Base-by-base conservation (phyloP, 2,329 filamentous ascomycete genomes). In the Coleophoma crateriformis region DNA sequence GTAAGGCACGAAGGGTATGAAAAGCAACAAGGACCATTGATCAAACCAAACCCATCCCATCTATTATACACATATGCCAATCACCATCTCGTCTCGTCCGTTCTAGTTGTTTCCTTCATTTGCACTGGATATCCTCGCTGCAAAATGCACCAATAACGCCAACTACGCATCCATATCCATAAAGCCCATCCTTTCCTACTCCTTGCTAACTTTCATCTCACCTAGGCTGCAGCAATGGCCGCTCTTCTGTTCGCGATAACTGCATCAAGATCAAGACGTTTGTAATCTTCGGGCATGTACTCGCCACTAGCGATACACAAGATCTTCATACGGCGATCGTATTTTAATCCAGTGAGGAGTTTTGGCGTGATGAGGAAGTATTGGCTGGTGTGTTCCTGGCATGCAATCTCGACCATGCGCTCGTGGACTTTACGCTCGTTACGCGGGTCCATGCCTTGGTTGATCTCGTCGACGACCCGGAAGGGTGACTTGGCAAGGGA, bases 351-450 rank as follows among this genome's bases (percentile, higher is more conserved):
- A 5, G 84, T 87, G 52, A 99, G 81, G 53, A 99, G 76, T 72
- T 99, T 99, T 4, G 94, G 94, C 40, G 94, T 99, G 71, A 99
- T 95, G 55, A 99, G 82, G 73, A 99, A 99, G 71, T 99, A 99
- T 71, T 87, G 84, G 58, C 76, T 79, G n/a, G 82, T 83, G 66
- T 87, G 82, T 67, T 90, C 85, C 57, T 82, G 81, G 68, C 94
- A 97, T 40, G 94, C 94, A 64, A 99, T 96, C 63, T 96, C 90
- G 8, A 99, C 94, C 87, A 99, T 95, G 55, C 94, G 88, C 65
- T 92, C 90, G 71, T 99, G 94, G 14, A 99, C 91, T 82, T 96
- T 95, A 59, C 94, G 88, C 71, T 99, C 94, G 69, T 99, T 99
- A 61, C 94, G 85, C 40, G 92, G 94, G 67, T 99, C 94, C 94